Evolutionary conservation across 495 filamentous ascomycete species (phyloP), one percentile per base, ranked within the genome.

Genomic region (Aspergillus cavernicola): DNA sequence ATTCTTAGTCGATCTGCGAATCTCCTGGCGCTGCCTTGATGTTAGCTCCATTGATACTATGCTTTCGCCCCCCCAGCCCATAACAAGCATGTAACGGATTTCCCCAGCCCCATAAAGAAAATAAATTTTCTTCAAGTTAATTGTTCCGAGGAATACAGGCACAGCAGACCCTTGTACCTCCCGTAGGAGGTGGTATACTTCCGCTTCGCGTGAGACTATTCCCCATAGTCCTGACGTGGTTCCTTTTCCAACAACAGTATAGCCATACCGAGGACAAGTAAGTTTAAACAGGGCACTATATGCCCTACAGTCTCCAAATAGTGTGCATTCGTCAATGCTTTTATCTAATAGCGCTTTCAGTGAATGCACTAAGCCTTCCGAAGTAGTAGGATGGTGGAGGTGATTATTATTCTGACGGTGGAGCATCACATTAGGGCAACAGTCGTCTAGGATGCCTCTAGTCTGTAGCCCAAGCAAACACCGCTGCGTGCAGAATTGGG

Each of bases 381-480:
- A 28, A 9, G 24, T 28, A 28, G 24, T 28, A 28, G 24, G 24
- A 28, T 28, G 24, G n/a, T n/a, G n/a, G n/a, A n/a, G n/a, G 24
- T 28, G 9, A 28, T 28, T 28, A 28, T 28, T 28, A 28, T 28
- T 28, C 24, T 28, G 9, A 28, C 42, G 64, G 61, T 79, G 69
- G 12, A 62, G 50, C 6, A 52, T 28, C 1, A 74, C 57, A 53
- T 80, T 80, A 29, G 72, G 75, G 53, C 74, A 81, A 8, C 6
- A 3, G 12, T 52, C 22, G 49, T 81, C 76, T 15, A 79, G 60
- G 4, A 36, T 7, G 20, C 43, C 51, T 0, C 68, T 61, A 7
- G 50, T 53, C 15, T 75, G 62, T n/a, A 81, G 54, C 3, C 74
- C 72, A 7, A 71, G 62, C 26, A 81, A 65, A 56, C 69, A 81